A percentile compares a stretch with the other conserved stretches of the same genome.
These are phyloP conservation scores for Diaporthe humulicola DNA, from an alignment of 2,329 filamentous ascomycete genomes.

Conservation along the genomic window DNA sequence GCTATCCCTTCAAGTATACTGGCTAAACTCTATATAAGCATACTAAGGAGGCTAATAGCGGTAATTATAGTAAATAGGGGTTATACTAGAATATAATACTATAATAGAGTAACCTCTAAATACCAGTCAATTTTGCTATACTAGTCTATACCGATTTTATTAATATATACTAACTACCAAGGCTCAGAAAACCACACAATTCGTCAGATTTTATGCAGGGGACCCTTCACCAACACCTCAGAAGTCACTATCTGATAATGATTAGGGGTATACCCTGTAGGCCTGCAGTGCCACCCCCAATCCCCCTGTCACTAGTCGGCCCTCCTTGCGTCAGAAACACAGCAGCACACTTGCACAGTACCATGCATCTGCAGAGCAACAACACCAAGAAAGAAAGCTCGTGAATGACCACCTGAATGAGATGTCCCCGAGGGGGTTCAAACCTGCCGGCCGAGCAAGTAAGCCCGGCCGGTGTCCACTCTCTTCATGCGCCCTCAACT, in stretches of 20 bases:
- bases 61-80: too few relatives aligned
- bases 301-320: neutral
- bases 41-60: neutral
- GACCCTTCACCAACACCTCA: too few relatives aligned
- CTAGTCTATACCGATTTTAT: too few relatives aligned
- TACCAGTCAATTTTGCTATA: too few relatives aligned
- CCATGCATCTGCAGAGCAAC: constrained; percentile 3
- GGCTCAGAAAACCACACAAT: too few relatives aligned
- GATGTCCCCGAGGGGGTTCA: neutral
- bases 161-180: too few relatives aligned
- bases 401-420: neutral
- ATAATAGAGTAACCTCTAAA: too few relatives aligned
- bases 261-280: too few relatives aligned
- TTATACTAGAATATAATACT: too few relatives aligned
- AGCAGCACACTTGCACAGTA: neutral
- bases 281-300: constrained; percentile 23
- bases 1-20: neutral
- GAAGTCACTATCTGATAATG: too few relatives aligned
- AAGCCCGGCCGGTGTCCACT: neutral
- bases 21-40: neutral
- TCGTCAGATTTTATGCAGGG: too few relatives aligned
- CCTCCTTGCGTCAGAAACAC: constrained; percentile 15
- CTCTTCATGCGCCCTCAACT: neutral
- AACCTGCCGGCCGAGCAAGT: constrained; percentile 7
- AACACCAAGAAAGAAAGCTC: constrained; percentile 12